Conservation (phyloP, 805 yeast species). For the Zygosaccharomyces gambellarensis region DNA sequence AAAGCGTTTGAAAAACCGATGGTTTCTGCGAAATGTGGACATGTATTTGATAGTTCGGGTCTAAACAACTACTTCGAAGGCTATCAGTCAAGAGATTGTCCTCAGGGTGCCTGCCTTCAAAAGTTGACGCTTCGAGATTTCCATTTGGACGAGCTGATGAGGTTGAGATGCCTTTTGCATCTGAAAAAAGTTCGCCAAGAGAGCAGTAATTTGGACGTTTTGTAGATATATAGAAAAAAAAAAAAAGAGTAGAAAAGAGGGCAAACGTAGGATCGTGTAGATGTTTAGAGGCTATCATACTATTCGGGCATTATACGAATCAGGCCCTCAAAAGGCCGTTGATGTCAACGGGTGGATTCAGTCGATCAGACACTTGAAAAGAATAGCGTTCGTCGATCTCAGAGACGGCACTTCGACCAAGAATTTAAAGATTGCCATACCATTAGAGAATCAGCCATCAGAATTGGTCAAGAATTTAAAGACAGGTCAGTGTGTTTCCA, state of each 20-base stretch:
- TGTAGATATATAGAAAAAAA: not conserved
- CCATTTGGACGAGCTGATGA: constrained; percentile 50
- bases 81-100: constrained; percentile 42
- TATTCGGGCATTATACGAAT: not conserved
- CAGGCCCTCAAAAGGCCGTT: constrained; percentile 10
- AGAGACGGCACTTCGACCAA: constrained; percentile 66
- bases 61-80: constrained; percentile 36
- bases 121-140: constrained; percentile 37
- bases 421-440: constrained; percentile 53
- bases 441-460: constrained; percentile 23
- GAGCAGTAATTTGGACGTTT: not conserved
- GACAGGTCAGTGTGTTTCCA: constrained; percentile 45
- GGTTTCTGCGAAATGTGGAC: constrained; percentile 53
- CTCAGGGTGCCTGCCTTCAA: constrained; percentile 52
- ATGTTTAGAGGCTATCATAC: constrained; percentile 2
- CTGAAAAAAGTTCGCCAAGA: constrained; percentile 13
- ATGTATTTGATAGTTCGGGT: constrained; percentile 52
- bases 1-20: constrained; percentile 50
- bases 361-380: constrained; percentile 66
- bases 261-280: not conserved
- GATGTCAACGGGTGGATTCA: constrained; percentile 68
- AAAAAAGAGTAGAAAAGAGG: not conserved
- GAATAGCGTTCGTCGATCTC: constrained; percentile 73
- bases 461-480: constrained; percentile 31
- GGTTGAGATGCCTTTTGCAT: constrained; percentile 46